Percentiles rank a stretch among this genome's conserved stretches.
Conservation (phyloP, 2,329 filamentous ascomycete species). For the Knufia fluminis region DNA sequence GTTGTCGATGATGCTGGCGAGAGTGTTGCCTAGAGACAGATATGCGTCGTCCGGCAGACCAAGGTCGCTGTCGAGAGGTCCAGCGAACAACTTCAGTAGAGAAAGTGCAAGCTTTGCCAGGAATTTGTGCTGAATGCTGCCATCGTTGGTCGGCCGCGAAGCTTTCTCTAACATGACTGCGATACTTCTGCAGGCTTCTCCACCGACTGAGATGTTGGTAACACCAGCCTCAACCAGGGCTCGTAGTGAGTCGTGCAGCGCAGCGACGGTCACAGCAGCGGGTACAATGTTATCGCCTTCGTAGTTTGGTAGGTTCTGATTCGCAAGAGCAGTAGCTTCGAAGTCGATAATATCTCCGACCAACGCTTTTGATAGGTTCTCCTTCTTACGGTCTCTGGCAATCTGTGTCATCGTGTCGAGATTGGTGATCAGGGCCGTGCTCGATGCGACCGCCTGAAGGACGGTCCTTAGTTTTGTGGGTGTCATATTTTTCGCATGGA, state of each 20-base stretch:
- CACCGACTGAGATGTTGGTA: not conserved
- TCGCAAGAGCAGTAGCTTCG: conserved; percentile 10
- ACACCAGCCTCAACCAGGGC: conserved; percentile 13
- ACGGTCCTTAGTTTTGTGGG: conserved; percentile 10
- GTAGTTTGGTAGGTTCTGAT: not conserved
- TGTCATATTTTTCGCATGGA: conserved; percentile 12
- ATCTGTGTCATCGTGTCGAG: conserved; percentile 13
- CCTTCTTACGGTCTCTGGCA: conserved; percentile 16
- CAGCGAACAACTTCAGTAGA: not conserved
- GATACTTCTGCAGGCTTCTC: conserved; percentile 1
- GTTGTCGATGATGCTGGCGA: conserved; percentile 12
- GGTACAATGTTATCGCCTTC: conserved; percentile 10
- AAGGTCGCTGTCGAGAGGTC: not conserved
- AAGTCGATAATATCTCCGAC: conserved; percentile 16
- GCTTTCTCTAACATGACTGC: not conserved
- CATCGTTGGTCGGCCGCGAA: not conserved
- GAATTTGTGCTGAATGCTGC: not conserved
- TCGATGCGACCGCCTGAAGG: conserved; percentile 12
- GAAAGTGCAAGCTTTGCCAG: conserved; percentile 1
- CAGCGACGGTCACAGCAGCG: conserved; percentile 2
- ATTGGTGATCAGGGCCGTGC: conserved; percentile 13
- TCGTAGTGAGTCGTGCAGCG: conserved; percentile 20
- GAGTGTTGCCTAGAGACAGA: conserved; percentile 12
- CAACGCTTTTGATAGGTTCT: conserved; percentile 20
- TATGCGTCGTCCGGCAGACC: not conserved